Conservation (phyloP, 2,329 filamentous ascomycete genomes). For the Fusarium setosum region DNA sequence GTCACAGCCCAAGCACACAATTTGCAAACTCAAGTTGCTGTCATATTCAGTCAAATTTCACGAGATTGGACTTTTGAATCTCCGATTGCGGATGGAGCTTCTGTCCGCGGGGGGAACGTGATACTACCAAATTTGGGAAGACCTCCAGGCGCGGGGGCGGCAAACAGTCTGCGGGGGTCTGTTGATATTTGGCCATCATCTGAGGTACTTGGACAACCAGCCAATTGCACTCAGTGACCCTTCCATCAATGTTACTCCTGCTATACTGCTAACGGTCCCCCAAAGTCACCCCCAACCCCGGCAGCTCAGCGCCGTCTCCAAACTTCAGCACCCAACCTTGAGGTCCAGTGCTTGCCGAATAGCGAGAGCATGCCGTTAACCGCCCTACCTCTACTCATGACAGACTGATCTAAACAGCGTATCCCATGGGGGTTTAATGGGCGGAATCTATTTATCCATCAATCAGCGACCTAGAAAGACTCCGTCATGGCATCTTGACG, state of each 20-base stretch:
- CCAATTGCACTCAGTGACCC: no score
- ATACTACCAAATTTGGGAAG: not conserved
- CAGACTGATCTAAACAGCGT: slow-evolving; percentile 12
- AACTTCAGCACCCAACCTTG: slow-evolving; percentile 5
- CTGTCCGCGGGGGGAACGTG: slow-evolving; percentile 4
- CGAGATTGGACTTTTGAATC: not conserved
- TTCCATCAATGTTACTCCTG: no score
- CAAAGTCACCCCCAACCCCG: slow-evolving; percentile 33
- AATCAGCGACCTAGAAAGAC: slow-evolving; percentile 27
- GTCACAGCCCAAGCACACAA: not conserved
- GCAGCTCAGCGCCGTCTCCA: slow-evolving; percentile 15
- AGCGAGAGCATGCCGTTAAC: slow-evolving; percentile 23
- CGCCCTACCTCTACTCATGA: slow-evolving; percentile 30
- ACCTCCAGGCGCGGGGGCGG: slow-evolving; percentile 23
- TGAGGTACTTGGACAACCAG: not conserved
- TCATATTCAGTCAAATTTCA: not conserved
- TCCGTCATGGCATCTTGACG: slow-evolving; percentile 32
- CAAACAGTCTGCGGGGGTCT: slow-evolving; percentile 8
- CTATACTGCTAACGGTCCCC: slow-evolving; percentile 15
- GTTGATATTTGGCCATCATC: slow-evolving; percentile 3
- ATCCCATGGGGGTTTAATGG: slow-evolving; percentile 27
- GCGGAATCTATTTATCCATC: slow-evolving; percentile 37
- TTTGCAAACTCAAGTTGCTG: not conserved
- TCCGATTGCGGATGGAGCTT: slow-evolving; percentile 12
- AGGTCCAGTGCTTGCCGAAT: slow-evolving; percentile 2